Conservation (phyloP, 1,284 basidiomycete species). For the Puccinia triticina region DNA sequence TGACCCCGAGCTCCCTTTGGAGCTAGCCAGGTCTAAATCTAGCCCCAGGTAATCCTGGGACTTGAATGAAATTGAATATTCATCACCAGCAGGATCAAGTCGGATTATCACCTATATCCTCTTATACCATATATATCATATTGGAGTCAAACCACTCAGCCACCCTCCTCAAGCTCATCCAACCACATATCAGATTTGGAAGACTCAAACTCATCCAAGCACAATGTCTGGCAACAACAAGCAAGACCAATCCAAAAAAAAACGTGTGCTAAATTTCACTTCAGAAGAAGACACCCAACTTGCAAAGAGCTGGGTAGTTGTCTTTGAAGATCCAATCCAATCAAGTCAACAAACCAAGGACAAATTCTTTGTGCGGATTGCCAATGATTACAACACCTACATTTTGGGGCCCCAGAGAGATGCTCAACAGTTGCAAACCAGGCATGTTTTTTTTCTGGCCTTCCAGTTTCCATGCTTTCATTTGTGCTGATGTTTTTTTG, state of each 20-base stretch:
- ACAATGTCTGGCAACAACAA: too few relatives aligned
- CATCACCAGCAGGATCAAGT: background rate
- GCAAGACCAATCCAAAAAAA: too few relatives aligned
- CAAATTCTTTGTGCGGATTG: background rate
- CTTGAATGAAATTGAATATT: background rate
- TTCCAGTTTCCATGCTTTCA: too few relatives aligned
- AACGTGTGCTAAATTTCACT: too few relatives aligned
- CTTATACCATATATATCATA: background rate
- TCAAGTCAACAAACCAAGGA: background rate
- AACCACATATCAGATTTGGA: background rate
- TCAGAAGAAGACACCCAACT: background rate
- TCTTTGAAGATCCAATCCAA: background rate
- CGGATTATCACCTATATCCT: background rate
- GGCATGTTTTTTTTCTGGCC: too few relatives aligned
- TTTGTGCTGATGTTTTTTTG: too few relatives aligned
- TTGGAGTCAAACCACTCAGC: background rate
- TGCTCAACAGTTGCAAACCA: too few relatives aligned
- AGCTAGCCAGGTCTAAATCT: slow-evolving; percentile 3
- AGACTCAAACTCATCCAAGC: background rate
- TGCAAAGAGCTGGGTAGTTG: background rate
- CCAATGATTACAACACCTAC: background rate
- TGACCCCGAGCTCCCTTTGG: background rate
- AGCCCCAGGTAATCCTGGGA: background rate
- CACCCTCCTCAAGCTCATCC: background rate
- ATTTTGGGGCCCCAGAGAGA: background rate